Conservation (phyloP, 495 filamentous ascomycete genomes). For the Podospora pseudopauciseta region DNA sequence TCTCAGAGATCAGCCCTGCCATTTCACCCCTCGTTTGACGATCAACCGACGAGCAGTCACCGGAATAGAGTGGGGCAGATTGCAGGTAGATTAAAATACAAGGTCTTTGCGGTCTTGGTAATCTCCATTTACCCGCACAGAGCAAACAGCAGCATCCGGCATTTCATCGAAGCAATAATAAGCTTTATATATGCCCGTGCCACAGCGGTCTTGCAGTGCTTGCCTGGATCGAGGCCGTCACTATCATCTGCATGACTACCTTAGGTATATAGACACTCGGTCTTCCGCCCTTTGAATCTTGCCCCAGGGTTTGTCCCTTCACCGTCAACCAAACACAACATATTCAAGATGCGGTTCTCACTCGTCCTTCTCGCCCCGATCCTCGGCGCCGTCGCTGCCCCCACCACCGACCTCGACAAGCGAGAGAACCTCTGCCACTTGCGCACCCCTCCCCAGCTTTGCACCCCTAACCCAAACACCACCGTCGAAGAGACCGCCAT, state of each 20-base stretch:
- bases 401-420: constrained; percentile 29
- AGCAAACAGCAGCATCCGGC: not conserved
- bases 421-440: constrained; percentile 45
- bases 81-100: not conserved
- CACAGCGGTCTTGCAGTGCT: not conserved
- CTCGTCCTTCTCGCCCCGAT: constrained; percentile 18
- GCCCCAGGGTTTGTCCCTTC: not conserved
- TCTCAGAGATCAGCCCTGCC: not conserved
- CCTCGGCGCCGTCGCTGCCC: constrained; percentile 29
- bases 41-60: not conserved
- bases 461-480: constrained; percentile 37
- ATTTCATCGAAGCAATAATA: not conserved
- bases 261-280: not conserved
- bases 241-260: not conserved
- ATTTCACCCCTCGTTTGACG: not conserved
- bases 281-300: not conserved
- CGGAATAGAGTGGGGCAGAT: not conserved
- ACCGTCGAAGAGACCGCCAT: constrained; percentile 44
- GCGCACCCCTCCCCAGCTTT: constrained; percentile 38
- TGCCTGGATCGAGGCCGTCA: not conserved
- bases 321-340: not conserved
- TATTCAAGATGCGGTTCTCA: not conserved
- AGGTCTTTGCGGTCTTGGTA: not conserved
- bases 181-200: not conserved
- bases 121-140: not conserved